Evolutionary conservation across 495 filamentous ascomycete genomes (phyloP), one percentile per base, ranked within the genome.

Genomic region (Penicillium atrosanguineum): DNA sequence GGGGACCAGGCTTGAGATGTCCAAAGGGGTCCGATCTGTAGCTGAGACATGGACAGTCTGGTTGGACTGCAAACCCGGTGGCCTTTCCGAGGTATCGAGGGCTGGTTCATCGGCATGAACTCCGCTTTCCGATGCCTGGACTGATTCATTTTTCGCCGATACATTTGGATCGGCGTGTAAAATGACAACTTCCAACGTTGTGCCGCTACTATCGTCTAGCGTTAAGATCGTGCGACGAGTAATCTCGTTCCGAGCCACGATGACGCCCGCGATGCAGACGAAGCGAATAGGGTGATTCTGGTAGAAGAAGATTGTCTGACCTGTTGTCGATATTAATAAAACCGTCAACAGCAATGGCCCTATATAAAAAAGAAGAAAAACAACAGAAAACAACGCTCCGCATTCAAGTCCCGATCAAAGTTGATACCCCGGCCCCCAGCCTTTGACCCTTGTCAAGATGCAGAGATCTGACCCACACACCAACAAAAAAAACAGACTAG

Each of bases 271-370:
- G 16, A 97, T 60, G 56, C 85, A 83, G 38, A 94, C 83, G 81
- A 84, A 96, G 77, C 85, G 86, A 53, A 97, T 87, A 0, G 95
- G 94, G 69, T 97, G 91, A 74, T 97, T 97, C 31, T 79, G 63
- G 73, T 87, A 77, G 73, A 93, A 91, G 73, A 83, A 94, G 18
- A 93, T 71, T 60, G 84, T 73, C 67, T 89, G 84, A 48, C 82
- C 86, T 92, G 55, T 14, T 2, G 11, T 12, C 14, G 1, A 4
- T 34, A 8, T 34, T 34, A 34, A 34, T 34, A 15, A 11, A 4
- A 14, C 4, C 3, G 11, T 34, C 11, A 14, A 34, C 2, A 34
- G 31, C 9, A 31, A 34, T 4, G 31, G 1, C 23, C 23, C 23
- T 5, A 2, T 5, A 34, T 14, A 14, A 14, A 2, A 34, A 34